Conservation (phyloP, 2,329 filamentous ascomycete genomes). For the Geosmithia morbida region DNA sequence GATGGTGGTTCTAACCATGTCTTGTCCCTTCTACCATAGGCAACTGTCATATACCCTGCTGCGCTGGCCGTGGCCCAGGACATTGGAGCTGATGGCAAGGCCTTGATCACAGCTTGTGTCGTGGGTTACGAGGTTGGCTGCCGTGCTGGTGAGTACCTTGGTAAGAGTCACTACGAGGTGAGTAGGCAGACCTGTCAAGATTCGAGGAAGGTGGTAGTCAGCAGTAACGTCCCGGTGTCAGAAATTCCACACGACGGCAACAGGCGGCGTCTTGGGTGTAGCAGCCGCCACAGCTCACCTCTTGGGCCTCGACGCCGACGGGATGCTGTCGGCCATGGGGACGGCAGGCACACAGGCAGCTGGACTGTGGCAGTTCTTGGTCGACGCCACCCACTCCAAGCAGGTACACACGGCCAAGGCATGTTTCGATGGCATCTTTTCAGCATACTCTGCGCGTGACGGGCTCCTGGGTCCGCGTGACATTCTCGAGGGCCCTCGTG, state of each 20-base stretch:
- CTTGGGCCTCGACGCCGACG: background rate
- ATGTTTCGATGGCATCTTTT: constrained; percentile 1
- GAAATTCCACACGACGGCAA: constrained; percentile 1
- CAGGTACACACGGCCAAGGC: constrained; percentile 1
- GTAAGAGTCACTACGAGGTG: constrained; percentile 1
- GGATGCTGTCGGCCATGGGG: background rate
- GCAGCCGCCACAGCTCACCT: background rate
- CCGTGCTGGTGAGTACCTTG: constrained; percentile 1
- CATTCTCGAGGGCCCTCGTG: constrained; percentile 1
- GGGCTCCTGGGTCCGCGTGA: background rate
- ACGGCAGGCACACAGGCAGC: constrained; percentile 1
- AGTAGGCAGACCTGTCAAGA: background rate
- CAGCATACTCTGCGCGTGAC: constrained; percentile 1
- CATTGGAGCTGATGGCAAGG: background rate
- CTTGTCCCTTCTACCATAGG: background rate
- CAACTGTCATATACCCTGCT: constrained; percentile 1
- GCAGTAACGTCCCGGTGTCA: background rate
- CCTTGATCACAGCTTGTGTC: background rate
- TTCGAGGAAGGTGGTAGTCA: background rate
- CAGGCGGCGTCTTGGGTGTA: background rate
- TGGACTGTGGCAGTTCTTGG: constrained; percentile 1
- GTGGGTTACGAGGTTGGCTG: constrained; percentile 1
- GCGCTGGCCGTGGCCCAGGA: constrained; percentile 1
- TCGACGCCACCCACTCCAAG: constrained; percentile 1
- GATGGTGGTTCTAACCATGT: background rate